Evolutionary conservation across 2,329 filamentous ascomycete genomes (phyloP).

Genomic region (Hymenoscyphus scutula): DNA sequence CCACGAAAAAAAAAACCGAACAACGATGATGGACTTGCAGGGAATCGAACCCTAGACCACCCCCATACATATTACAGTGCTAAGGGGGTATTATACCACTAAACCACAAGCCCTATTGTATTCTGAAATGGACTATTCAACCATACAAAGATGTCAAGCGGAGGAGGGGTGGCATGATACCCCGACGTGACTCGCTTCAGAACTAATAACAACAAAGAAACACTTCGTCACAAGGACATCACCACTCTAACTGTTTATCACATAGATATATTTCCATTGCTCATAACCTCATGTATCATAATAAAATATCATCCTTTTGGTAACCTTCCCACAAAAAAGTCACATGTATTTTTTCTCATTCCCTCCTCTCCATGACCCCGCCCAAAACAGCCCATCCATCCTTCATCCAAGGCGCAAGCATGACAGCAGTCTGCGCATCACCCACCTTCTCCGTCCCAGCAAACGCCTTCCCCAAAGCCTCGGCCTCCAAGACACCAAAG

Average conservation of each 20-base stretch:
- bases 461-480: slow-evolving; percentile 70
- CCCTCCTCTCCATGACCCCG: slow-evolving; percentile 10
- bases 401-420: slow-evolving; percentile 74
- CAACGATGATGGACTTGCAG: too few species aligned
- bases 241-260: not conserved
- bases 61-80: too few species aligned
- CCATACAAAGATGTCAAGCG: too few species aligned
- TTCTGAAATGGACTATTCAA: too few species aligned
- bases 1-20: too few species aligned
- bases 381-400: slow-evolving; percentile 32
- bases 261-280: not conserved
- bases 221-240: too few species aligned
- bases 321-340: not conserved
- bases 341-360: not conserved
- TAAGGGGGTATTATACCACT: too few species aligned
- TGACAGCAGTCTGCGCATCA: slow-evolving; percentile 74
- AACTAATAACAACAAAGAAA: too few species aligned
- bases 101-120: too few species aligned
- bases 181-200: too few species aligned
- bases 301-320: not conserved
- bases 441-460: slow-evolving; percentile 67
- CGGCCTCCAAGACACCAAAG: slow-evolving; percentile 62
- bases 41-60: too few species aligned
- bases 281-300: not conserved
- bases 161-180: too few species aligned